Base-by-base conservation (phyloP, 2,329 filamentous ascomycete genomes). In the Hypocreales sp. region DNA sequence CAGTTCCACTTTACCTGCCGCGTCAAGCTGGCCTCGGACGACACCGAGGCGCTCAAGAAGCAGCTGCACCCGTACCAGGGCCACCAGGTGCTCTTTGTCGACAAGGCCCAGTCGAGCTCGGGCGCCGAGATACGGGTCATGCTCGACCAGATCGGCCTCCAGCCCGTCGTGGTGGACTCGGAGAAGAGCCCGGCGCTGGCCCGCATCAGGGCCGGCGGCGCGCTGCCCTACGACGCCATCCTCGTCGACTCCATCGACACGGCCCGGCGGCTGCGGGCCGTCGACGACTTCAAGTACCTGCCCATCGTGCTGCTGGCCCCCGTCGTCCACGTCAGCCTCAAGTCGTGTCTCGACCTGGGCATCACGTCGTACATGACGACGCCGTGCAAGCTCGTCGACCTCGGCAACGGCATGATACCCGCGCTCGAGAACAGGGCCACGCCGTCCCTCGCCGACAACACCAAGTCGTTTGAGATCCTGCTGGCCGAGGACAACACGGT, bases 291-390 rank as follows among this genome's bases (percentile, higher is more conserved):
- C 66, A 94, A 94, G 59, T 95, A 94, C 48, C 83, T 94, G 24
- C 90, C 90, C 3, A 86, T 98, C 38, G 87, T 98, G 23, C 70
- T 95, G 34, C 59, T 95, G 24, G 90, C 84, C 24, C 84, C 87
- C 0, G 64, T 83, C 20, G 84, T 95, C 9, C 81, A 86, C 34
- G 83, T 95, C 39, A 92, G 76, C 50, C 65, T 98, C 41, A 93
- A 93, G 58, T 90, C 83, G 4, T 90, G 87, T 32, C 60, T 95
- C 33, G 90, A 95, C 49, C 67, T 95, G 37, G 87, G 90, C 36
- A 93, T 98, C 40, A 92, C 86, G n/a, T 94, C 86, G 27, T 95
- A 94, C 54, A 94, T 95, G 84, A 95, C 90, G 2, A 93, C 84
- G 11, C 90, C 90, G 7, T 95, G 90, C 55, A 70, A 87, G 44